Evolutionary conservation across 1,284 basidiomycete species (phyloP), one percentile per base, ranked within the genome.

Genomic region (Leccinum insigne): DNA sequence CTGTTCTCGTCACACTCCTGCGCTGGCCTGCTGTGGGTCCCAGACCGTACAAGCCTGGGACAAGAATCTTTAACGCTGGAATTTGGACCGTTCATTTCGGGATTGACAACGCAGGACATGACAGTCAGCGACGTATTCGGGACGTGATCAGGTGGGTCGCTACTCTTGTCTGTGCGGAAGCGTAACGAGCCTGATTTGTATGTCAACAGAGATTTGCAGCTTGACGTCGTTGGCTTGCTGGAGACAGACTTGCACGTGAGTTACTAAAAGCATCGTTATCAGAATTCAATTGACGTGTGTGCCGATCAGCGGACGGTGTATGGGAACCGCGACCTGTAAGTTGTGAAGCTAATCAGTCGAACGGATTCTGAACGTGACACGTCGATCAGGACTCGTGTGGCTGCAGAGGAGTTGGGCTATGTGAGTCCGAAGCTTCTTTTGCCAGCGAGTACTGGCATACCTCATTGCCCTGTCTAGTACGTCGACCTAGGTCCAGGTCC

Each of bases 31-130:
- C 73, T 10, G 69, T 77, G 4, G 75, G 82, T 38, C 81, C 85
- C 0, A 76, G 72, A 54, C 93, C 94, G 2, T 88, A 88, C 77
- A 87, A 88, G 66, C 79, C 88, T 8, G 86, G 85, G 5, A 83
- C 90, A 10, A 82, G 92, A 21, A 82, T 94, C 21, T 81, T 97
- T 58, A 91, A 90, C n/a, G 90, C 92, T 10, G 96, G 94, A 1
- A 96, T 98, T 65, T 97, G 94, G 94, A 96, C 96, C 0, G 83
- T 96, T 32, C 95, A 97, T 77, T 97, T 97, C 75, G 93, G 93
- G 2, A 87, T 95, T 61, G 91, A 95, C 72, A 90, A 94, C 68
- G 84, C 83, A 56, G 94, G 94, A 5, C 83, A 92, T 68, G 94
- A 96, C 73, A 94, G 92, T 74, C 93, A 95, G 76, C 81, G 89